Evolutionary conservation across 129 eudicot species (phyloP).

Genomic region (Escallonia herrerae): DNA sequence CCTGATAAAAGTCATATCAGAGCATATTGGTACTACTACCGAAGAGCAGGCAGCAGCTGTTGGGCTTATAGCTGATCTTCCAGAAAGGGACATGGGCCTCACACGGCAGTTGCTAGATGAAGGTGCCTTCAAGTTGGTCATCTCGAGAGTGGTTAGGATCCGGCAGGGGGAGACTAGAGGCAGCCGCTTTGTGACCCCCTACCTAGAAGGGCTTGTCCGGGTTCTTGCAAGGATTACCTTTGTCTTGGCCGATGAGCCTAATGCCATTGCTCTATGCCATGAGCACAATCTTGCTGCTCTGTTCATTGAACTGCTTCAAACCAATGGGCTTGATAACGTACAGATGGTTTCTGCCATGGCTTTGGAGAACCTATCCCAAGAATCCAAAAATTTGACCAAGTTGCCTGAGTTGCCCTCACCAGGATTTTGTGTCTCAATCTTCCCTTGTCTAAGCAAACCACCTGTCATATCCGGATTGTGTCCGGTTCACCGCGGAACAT

Average conservation of each 20-base stretch:
- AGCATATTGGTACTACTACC: slow-evolving; percentile 52
- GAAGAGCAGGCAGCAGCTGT: slow-evolving; percentile 94
- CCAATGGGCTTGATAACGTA: slow-evolving; percentile 73
- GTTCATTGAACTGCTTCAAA: slow-evolving; percentile 63
- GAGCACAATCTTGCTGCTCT: slow-evolving; percentile 48
- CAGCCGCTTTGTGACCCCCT: slow-evolving; percentile 73
- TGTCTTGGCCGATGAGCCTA: slow-evolving; percentile 56
- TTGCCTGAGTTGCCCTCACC: slow-evolving; percentile 52
- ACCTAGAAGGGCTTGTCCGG: slow-evolving; percentile 83
- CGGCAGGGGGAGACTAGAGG: slow-evolving; percentile 86
- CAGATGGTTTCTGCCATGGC: slow-evolving; percentile 85
- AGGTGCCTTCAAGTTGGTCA: slow-evolving; percentile 46
- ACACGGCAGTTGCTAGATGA: slow-evolving; percentile 67
- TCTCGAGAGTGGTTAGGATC: slow-evolving; percentile 48
- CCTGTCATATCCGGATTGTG: slow-evolving; percentile 66
- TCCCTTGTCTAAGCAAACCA: slow-evolving; percentile 67
- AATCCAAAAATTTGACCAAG: slow-evolving; percentile 51
- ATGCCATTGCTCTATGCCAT: slow-evolving; percentile 55
- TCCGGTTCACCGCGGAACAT: slow-evolving; percentile 55
- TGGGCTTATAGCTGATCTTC: slow-evolving; percentile 79
- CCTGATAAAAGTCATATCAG: slow-evolving; percentile 52
- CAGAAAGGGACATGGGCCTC: slow-evolving; percentile 59
- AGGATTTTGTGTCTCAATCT: slow-evolving; percentile 48
- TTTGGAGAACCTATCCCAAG: slow-evolving; percentile 59
- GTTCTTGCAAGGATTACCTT: slow-evolving; percentile 79